Base-by-base conservation (phyloP, 2,329 filamentous ascomycete genomes). In the Aspergillus pseudoviridinutans region DNA sequence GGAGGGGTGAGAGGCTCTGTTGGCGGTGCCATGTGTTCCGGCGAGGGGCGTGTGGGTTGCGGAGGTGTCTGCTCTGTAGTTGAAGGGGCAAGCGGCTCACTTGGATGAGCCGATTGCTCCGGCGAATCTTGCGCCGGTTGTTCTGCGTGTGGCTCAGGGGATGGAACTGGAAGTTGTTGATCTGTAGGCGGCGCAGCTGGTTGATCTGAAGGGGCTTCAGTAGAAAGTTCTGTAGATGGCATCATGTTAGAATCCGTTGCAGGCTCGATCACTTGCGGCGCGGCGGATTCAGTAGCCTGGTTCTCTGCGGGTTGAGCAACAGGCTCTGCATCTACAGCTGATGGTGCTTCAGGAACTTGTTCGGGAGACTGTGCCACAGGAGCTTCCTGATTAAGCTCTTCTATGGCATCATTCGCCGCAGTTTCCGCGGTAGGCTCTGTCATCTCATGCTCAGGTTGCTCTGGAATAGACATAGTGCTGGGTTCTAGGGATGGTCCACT, bases 1-100 rank as follows among this genome's bases (percentile, higher is more conserved):
- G 42, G 42, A 24, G 24, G 27, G 41, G 20, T n/a, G 20, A 53
- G 57, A 4, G 51, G 35, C 25, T 59, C 54, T 42, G 50, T 38
- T 35, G 54, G 49, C 9, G 42, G 42, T 46, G 42, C 42, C 5
- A 8, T 46, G 42, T 8, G 42, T 24, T 46, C 42, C 2, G 42
- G 22, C 42, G 42, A 24, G n/a, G 42, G 42, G 8, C 22, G 20
- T 22, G n/a, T 17, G 14, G 32, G 32, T 38, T 38, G 32, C 32
- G 14, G 5, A 7, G 14, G 14, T 7, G 14, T 17, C 32, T 38
- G 32, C 14, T 38, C 32, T 38, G 32, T 38, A 14, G 32, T 7
- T 10, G 42, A 24, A 24, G 42, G 20, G 10, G 42, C 4, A 22
- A 24, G 22, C 22, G n/a, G 42, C 42, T 46, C 42, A 22, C 7